A percentile compares a stretch with the other conserved stretches of the same genome.
phyloP scores from a whole-genome alignment of 2,329 filamentous ascomycete genomes.

The Thielaviopsis punctulata region DNA sequence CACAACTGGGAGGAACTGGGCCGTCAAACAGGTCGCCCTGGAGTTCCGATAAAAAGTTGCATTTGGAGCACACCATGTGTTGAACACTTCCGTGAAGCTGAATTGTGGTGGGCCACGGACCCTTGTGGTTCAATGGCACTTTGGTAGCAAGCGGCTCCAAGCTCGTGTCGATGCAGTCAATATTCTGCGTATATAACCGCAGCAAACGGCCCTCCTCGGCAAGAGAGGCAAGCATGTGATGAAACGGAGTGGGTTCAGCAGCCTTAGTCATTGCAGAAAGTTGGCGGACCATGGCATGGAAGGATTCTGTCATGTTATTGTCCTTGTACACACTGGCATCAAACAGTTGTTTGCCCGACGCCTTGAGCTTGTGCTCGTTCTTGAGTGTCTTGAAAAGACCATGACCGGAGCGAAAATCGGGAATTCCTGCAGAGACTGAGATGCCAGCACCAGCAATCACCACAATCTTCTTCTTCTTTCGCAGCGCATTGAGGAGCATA shows the following conservation, averaged over 20 bases:
- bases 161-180: slow-evolving; percentile 82
- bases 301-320: slow-evolving; percentile 70
- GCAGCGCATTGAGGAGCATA: slow-evolving; percentile 54
- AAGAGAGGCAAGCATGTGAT: slow-evolving; percentile 81
- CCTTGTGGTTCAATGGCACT: slow-evolving; percentile 66
- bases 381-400: slow-evolving; percentile 78
- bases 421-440: slow-evolving; percentile 89
- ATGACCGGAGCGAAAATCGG: slow-evolving; percentile 83
- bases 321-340: slow-evolving; percentile 96
- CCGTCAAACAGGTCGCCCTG: slow-evolving; percentile 67
- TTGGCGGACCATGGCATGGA: slow-evolving; percentile 90
- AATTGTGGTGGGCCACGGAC: slow-evolving; percentile 82
- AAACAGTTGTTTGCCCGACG: slow-evolving; percentile 84
- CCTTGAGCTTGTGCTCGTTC: slow-evolving; percentile 73
- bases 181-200: slow-evolving; percentile 90
- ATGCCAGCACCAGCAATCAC: slow-evolving; percentile 94
- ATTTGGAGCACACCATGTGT: slow-evolving; percentile 96
- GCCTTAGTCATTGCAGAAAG: slow-evolving; percentile 62
- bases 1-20: slow-evolving; percentile 65
- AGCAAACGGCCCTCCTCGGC: slow-evolving; percentile 74
- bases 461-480: slow-evolving; percentile 89
- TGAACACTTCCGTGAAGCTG: slow-evolving; percentile 86
- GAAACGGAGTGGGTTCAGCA: slow-evolving; percentile 73
- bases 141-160: slow-evolving; percentile 64
- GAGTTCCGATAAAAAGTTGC: slow-evolving; percentile 58